Conservation (phyloP, 2,329 filamentous ascomycete species). For the Dactylellina parvicollis region DNA sequence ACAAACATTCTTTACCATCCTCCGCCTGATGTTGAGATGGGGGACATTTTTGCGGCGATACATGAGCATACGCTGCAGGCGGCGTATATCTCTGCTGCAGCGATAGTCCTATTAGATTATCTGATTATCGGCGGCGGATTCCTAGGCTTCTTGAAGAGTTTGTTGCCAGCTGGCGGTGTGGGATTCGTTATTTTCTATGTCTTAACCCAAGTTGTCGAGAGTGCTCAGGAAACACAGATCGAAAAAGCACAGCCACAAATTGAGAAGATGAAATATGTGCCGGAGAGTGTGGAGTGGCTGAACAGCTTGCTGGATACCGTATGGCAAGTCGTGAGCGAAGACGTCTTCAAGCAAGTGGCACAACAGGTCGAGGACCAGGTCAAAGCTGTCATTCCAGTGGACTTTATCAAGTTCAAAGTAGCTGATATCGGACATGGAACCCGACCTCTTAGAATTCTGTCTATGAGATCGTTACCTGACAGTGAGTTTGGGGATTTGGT, state of each 20-base stretch:
- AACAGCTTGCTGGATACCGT: slow-evolving; percentile 84
- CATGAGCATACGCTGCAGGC: slow-evolving; percentile 58
- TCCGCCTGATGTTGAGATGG: slow-evolving; percentile 50
- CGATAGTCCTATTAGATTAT: slow-evolving; percentile 40
- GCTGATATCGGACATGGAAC: slow-evolving; percentile 93
- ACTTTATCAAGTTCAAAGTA: slow-evolving; percentile 72
- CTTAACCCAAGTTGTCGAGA: slow-evolving; percentile 34
- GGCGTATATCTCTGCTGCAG: slow-evolving; percentile 42
- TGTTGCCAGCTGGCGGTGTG: slow-evolving; percentile 41
- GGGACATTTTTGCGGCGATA: slow-evolving; percentile 40
- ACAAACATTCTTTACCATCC: slow-evolving; percentile 71
- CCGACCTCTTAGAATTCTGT: slow-evolving; percentile 85
- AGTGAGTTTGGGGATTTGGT: slow-evolving; percentile 49
- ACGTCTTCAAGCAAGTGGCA: slow-evolving; percentile 87
- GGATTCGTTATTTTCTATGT: slow-evolving; percentile 43
- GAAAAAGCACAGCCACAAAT: slow-evolving; percentile 31
- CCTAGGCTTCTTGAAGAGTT: slow-evolving; percentile 33
- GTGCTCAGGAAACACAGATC: slow-evolving; percentile 10
- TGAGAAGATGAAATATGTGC: slow-evolving; percentile 50
- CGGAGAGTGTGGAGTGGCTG: slow-evolving; percentile 74
- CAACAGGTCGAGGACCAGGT: slow-evolving; percentile 95
- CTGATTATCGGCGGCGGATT: slow-evolving; percentile 45
- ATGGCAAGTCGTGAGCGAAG: slow-evolving; percentile 92
- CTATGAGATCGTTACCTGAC: slow-evolving; percentile 55
- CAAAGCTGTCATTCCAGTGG: slow-evolving; percentile 83